Base-by-base conservation (phyloP, 1,139 yeast species). In the Lodderomyces orthopsilosis region DNA sequence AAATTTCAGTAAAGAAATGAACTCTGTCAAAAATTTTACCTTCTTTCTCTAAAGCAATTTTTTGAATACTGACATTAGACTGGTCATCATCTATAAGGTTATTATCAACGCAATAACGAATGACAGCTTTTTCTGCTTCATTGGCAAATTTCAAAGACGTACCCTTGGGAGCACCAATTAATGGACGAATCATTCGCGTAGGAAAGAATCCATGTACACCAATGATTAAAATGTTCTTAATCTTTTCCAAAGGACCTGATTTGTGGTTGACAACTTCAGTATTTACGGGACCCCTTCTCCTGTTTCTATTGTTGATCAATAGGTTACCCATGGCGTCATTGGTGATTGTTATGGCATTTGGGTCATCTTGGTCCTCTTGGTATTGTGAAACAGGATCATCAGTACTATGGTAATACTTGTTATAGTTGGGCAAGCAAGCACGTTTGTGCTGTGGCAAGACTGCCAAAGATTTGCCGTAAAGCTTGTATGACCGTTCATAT, bases 121-220 rank as follows among this genome's bases (percentile, higher is more conserved):
- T 70, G 1, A 93, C 77, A 0, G 93, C 83, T 48, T 74, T 74
- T 52, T 89, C 96, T 0, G 95, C 96, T 56, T 88, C 96, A 49
- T 79, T 82, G 37, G 95, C 88, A 64, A 90, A 90, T 59, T 85
- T 83, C 43, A 83, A 74, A 0, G 97, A 89, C 0, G 97, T 90
- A 0, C 97, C 97, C 13, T 94, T 89, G 3, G 97, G 97, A 46
- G 89, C 89, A 1, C 97, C 97, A 43, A 90, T 83, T 22, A 93
- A 59, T 0, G 96, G 90, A 42, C 98, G 70, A 1, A 93, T 75
- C 77, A 89, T 83, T 50, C 76, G 80, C 1, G 91, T 85, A 0
- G 98, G 98, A 65, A 93, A 89, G 56, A 91, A 93, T 1, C 98
- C 98, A 66, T 93, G 98, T 1, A 93, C 91, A 0, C 98, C 98